Base-by-base conservation (phyloP, 441 rosid species). In the Pelargonium fulgidum region DNA sequence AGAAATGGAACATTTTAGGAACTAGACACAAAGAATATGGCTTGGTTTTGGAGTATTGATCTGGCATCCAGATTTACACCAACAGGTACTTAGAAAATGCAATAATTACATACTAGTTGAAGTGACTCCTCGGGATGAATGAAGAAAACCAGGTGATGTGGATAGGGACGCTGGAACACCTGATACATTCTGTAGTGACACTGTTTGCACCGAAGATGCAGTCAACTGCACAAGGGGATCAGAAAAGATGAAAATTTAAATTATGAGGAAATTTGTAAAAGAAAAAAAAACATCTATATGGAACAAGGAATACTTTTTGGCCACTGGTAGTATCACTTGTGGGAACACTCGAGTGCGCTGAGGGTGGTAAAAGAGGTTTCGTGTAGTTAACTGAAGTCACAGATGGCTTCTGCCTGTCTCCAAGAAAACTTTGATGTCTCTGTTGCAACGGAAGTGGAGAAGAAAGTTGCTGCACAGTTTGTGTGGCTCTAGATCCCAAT, bases 31-130 rank as follows among this genome's bases (percentile, higher is more conserved):
- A 41, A 16, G 26, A 17, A 16, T 24, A 14, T 26, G 29, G 29
- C 62, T 24, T 12, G 22, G 19, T 47, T 54, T 47, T n/a, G 19
- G 47, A 6, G 42, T 26, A 26, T 20, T 24, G 1, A 33, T 33
- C 26, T 48, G 13, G 36, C 45, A 47, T 12, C 67, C 66, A 52
- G 67, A 62, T 36, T 24, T 22, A 50, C 10, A 69, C 54, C 12
- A 2, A 62, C 33, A 64, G 19, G 1, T 16, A 4, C 17, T 24
- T 50, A 12, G 12, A 62, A 65, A 20, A 69, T 63, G 79, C 65
- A 62, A 13, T n/a, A 72, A 74, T 63, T 70, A 66, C 76, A 78
- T 91, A 95, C 98, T 89, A 39, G 96, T 86, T 19, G 98, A 92
- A 71, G 96, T 71, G 74, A 78, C 87, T 70, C 76, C 92, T 63